phyloP scores from a whole-genome alignment of 2,329 filamentous ascomycete species.

The Cercospora canescens region DNA sequence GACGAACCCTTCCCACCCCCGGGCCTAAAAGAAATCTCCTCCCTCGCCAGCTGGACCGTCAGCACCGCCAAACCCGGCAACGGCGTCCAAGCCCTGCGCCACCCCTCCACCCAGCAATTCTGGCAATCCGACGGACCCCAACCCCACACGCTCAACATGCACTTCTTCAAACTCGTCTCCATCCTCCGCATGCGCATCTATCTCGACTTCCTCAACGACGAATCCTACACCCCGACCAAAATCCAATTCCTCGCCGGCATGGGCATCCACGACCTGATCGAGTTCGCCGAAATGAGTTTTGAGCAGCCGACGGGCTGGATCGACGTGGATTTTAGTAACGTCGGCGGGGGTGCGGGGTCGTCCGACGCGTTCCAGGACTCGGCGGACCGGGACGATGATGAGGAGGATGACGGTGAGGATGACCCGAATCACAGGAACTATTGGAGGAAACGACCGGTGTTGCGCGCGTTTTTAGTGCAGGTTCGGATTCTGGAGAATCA shows the following conservation, averaged over 20 bases:
- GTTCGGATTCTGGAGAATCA: slow-evolving; percentile 93
- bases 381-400: slow-evolving; percentile 38
- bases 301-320: slow-evolving; percentile 86
- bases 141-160: slow-evolving; percentile 78
- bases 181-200: slow-evolving; percentile 79
- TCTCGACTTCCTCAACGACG: slow-evolving; percentile 88
- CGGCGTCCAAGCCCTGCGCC: slow-evolving; percentile 73
- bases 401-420: slow-evolving; percentile 32
- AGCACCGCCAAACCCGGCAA: slow-evolving; percentile 80
- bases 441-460: slow-evolving; percentile 65
- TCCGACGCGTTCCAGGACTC: background rate
- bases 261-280: slow-evolving; percentile 85
- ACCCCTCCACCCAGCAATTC: slow-evolving; percentile 70
- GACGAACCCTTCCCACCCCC: slow-evolving; percentile 38
- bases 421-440: slow-evolving; percentile 28
- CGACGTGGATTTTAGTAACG: slow-evolving; percentile 70
- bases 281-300: slow-evolving; percentile 79
- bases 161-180: slow-evolving; percentile 80
- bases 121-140: slow-evolving; percentile 89
- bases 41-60: slow-evolving; percentile 79
- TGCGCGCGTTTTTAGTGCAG: slow-evolving; percentile 87
- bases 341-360: slow-evolving; percentile 41
- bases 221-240: slow-evolving; percentile 94
- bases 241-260: slow-evolving; percentile 88
- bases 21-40: slow-evolving; percentile 77